A percentile compares a stretch with the other conserved stretches of the same genome.
Evolutionary conservation across 1,284 basidiomycete species (phyloP).

Genomic region (Sporisorium sorghi): DNA sequence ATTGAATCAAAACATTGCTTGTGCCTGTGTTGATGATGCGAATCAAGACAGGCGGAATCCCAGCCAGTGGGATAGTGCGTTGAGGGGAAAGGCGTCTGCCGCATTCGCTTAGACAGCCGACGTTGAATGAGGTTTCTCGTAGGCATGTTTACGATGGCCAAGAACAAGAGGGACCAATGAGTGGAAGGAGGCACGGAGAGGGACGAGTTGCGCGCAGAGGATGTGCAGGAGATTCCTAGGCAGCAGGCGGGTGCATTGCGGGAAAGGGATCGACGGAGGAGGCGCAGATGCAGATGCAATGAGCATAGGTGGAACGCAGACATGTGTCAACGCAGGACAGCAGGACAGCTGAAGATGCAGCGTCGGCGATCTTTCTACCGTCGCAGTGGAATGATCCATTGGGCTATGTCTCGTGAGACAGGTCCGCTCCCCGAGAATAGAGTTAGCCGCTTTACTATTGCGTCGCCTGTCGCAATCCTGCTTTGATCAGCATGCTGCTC

Average conservation of each 20-base stretch:
- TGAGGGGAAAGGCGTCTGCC: constrained; percentile 21
- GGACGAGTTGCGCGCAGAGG: constrained; percentile 7
- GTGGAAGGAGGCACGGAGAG: constrained; percentile 4
- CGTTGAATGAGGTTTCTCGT: constrained; percentile 44
- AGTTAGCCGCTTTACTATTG: neutral
- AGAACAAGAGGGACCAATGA: neutral
- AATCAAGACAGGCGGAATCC: neutral
- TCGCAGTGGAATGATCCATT: constrained; percentile 28
- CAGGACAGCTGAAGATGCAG: constrained; percentile 5
- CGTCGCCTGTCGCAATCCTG: neutral
- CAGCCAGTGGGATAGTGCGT: constrained; percentile 2
- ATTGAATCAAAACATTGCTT: constrained; percentile 42
- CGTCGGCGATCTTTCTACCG: constrained; percentile 2
- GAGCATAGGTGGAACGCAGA: constrained; percentile 5
- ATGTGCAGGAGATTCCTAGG: constrained; percentile 39
- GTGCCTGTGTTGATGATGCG: constrained; percentile 1
- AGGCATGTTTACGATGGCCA: constrained; percentile 37
- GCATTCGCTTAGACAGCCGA: constrained; percentile 41
- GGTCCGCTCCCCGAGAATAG: neutral
- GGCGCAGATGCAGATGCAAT: constrained; percentile 1
- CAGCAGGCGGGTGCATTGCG: constrained; percentile 51
- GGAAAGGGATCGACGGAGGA: constrained; percentile 5
- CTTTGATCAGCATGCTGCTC: neutral
- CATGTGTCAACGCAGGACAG: neutral
- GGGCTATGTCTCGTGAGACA: constrained; percentile 29